These are phyloP conservation scores for Teratosphaeria epicoccoides DNA, from an alignment of 2,329 filamentous ascomycete species.

Conservation along the genomic window DNA sequence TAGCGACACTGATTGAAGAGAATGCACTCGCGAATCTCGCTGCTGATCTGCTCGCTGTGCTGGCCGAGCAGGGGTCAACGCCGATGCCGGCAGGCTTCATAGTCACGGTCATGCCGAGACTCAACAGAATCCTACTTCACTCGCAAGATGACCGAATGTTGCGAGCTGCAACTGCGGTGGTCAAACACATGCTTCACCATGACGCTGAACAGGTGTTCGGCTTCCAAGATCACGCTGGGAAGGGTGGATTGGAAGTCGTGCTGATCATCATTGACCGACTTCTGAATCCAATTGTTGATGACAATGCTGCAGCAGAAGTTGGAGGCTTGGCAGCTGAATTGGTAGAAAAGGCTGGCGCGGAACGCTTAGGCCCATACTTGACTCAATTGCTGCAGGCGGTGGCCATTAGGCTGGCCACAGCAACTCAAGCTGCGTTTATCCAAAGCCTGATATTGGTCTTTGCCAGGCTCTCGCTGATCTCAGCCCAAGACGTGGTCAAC, in stretches of 20 bases:
- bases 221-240: slow-evolving; percentile 70
- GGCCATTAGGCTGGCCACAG: slow-evolving; percentile 70
- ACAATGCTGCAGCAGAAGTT: slow-evolving; percentile 91
- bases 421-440: slow-evolving; percentile 79
- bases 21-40: slow-evolving; percentile 77
- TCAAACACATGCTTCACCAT: slow-evolving; percentile 82
- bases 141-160: slow-evolving; percentile 82
- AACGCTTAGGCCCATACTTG: slow-evolving; percentile 80
- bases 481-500: slow-evolving; percentile 78
- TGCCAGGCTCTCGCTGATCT: slow-evolving; percentile 74
- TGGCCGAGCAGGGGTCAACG: slow-evolving; percentile 72
- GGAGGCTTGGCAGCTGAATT: slow-evolving; percentile 87
- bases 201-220: slow-evolving; percentile 82
- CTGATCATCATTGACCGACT: slow-evolving; percentile 87
- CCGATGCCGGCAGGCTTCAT: slow-evolving; percentile 83
- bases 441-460: slow-evolving; percentile 95
- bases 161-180: slow-evolving; percentile 71
- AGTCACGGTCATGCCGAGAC: slow-evolving; percentile 72
- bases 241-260: slow-evolving; percentile 77
- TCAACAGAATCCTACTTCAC: slow-evolving; percentile 70
- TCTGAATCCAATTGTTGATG: slow-evolving; percentile 71
- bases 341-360: slow-evolving; percentile 88
- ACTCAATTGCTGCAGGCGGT: slow-evolving; percentile 82
- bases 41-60: slow-evolving; percentile 67
- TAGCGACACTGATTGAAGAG: slow-evolving; percentile 75